Percentiles rank a stretch among this genome's conserved stretches.
Conservation (phyloP, 2,329 filamentous ascomycete species). For the Pestalotiopsis sp. region DNA sequence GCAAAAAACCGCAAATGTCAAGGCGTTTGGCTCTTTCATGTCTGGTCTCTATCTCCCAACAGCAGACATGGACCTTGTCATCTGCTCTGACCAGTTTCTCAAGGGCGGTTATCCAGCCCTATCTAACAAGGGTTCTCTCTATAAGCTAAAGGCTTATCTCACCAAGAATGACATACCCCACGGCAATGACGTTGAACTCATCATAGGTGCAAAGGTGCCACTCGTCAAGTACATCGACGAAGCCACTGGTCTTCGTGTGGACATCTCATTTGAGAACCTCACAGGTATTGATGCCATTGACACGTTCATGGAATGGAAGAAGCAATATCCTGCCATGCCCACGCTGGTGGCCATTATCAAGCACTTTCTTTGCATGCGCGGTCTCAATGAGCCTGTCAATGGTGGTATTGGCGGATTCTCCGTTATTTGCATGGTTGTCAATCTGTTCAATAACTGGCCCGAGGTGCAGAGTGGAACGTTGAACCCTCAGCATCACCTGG, state of each 20-base stretch:
- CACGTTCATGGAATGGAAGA: slow-evolving; percentile 81
- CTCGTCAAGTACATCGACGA: slow-evolving; percentile 89
- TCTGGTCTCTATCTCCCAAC: slow-evolving; percentile 73
- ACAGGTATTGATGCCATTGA: slow-evolving; percentile 79
- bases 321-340: slow-evolving; percentile 80
- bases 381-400: slow-evolving; percentile 86
- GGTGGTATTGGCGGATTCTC: slow-evolving; percentile 94
- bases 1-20: slow-evolving; percentile 65
- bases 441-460: slow-evolving; percentile 81
- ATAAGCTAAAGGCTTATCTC: slow-evolving; percentile 65
- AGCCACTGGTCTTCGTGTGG: slow-evolving; percentile 78
- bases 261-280: slow-evolving; percentile 92
- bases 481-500: slow-evolving; percentile 68
- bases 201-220: slow-evolving; percentile 80
- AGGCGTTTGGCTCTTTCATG: slow-evolving; percentile 91
- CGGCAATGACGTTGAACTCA: slow-evolving; percentile 63
- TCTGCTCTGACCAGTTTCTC: slow-evolving; percentile 65
- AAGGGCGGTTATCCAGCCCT: slow-evolving; percentile 51
- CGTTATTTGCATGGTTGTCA: slow-evolving; percentile 90
- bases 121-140: slow-evolving; percentile 59
- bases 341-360: slow-evolving; percentile 87
- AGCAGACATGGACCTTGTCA: slow-evolving; percentile 92
- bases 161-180: slow-evolving; percentile 58
- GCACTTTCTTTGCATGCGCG: slow-evolving; percentile 87
- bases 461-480: slow-evolving; percentile 65